These are phyloP conservation scores for Colletotrichum lindemuthianum DNA, from an alignment of 2,329 filamentous ascomycete genomes.

Conservation along the genomic window DNA sequence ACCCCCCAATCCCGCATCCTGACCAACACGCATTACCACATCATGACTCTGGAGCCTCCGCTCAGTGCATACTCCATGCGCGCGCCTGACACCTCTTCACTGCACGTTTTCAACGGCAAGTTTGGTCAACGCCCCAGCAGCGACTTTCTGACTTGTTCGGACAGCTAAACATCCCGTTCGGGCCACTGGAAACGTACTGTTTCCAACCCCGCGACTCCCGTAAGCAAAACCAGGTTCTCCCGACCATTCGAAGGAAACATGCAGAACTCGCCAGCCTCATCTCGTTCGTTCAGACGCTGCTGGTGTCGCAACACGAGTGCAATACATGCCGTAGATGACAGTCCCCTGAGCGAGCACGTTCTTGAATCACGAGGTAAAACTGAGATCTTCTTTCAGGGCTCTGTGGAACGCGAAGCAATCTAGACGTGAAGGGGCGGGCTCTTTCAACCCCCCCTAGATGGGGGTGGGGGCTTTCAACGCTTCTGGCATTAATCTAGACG, in stretches of 20 bases:
- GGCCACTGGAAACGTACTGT: constrained; percentile 19
- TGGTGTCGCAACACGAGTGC: neutral
- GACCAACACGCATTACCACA: constrained; percentile 8
- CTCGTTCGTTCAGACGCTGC: neutral
- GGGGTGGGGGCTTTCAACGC: too few relatives aligned
- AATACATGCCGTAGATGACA: neutral
- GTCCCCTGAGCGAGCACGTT: too few relatives aligned
- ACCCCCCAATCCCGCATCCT: neutral
- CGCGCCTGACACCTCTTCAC: constrained; percentile 21
- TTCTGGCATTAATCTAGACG: too few relatives aligned
- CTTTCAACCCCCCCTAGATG: too few relatives aligned
- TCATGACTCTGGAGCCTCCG: constrained; percentile 12
- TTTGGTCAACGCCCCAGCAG: constrained; percentile 3
- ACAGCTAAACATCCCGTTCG: constrained; percentile 3
- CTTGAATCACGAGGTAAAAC: too few relatives aligned
- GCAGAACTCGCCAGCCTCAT: neutral
- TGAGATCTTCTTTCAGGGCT: too few relatives aligned
- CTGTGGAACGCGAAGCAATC: too few relatives aligned
- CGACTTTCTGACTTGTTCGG: neutral
- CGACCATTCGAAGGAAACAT: constrained; percentile 16
- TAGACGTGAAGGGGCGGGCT: too few relatives aligned
- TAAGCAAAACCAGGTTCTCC: neutral
- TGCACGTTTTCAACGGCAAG: constrained; percentile 5
- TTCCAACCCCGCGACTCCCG: neutral
- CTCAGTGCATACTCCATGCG: constrained; percentile 19